Conservation (phyloP, 192 early-diverging fungal genomes). For the Thoreauomyces humboldtii region DNA sequence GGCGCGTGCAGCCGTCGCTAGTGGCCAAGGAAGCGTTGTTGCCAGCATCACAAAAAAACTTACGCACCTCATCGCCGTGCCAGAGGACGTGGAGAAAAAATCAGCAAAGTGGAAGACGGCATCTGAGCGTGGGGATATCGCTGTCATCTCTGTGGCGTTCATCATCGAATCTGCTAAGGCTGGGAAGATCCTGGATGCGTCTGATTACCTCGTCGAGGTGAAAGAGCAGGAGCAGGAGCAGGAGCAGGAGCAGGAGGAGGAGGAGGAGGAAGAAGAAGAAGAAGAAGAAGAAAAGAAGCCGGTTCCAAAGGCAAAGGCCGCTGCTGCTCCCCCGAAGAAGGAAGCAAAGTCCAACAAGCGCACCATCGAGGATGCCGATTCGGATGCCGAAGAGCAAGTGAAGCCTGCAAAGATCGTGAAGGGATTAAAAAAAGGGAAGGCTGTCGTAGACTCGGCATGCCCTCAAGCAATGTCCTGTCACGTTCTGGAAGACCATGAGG, state of each 20-base stretch:
- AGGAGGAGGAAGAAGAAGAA: background rate
- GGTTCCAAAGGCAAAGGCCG: background rate
- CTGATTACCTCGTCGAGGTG: background rate
- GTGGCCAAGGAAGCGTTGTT: background rate
- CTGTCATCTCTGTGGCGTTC: slow-evolving; percentile 10
- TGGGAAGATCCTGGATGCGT: slow-evolving; percentile 1
- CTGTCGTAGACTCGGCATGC: slow-evolving; percentile 34
- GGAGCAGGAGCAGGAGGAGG: background rate
- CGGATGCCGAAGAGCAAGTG: slow-evolving; percentile 1
- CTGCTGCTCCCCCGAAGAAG: too few relatives aligned
- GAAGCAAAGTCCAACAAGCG: background rate
- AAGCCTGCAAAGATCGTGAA: slow-evolving; percentile 28
- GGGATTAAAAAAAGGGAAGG: slow-evolving; percentile 39
- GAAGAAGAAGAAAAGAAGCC: slow-evolving; percentile 3
- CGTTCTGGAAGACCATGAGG: slow-evolving; percentile 36
- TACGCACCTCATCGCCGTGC: slow-evolving; percentile 21
- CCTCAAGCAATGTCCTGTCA: slow-evolving; percentile 18
- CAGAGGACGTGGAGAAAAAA: slow-evolving; percentile 11
- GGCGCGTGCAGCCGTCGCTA: background rate
- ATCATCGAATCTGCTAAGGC: background rate
- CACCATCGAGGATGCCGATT: slow-evolving; percentile 11
- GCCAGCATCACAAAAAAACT: slow-evolving; percentile 16
- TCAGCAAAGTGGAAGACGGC: slow-evolving; percentile 16
- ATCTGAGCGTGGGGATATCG: background rate
- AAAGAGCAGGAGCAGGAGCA: background rate